These are phyloP conservation scores for Metschnikowia arizonensis DNA, from an alignment of 805 yeast genomes.

Conservation along the genomic window DNA sequence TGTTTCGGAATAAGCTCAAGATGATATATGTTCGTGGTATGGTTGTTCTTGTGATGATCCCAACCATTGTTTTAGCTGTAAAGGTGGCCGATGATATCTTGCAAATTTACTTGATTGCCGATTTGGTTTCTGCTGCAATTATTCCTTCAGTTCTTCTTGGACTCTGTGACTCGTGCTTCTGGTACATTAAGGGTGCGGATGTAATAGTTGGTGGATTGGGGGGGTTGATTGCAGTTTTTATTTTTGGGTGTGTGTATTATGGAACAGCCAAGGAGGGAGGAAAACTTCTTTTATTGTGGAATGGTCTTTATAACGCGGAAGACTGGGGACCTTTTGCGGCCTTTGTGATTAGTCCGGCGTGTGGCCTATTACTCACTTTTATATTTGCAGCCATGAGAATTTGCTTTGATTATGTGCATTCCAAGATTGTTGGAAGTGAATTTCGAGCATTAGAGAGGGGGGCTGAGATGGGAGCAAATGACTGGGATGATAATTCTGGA, in stretches of 20 bases:
- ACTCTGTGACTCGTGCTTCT: constrained; percentile 53
- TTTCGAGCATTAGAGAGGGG: constrained; percentile 47
- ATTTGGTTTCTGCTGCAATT: constrained; percentile 79
- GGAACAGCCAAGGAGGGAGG: constrained; percentile 73
- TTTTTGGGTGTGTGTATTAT: constrained; percentile 81
- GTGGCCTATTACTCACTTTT: constrained; percentile 61
- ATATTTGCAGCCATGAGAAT: constrained; percentile 50
- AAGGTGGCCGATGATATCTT: constrained; percentile 77
- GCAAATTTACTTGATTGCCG: constrained; percentile 87
- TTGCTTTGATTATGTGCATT: constrained; percentile 24
- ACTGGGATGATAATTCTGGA: too few species aligned
- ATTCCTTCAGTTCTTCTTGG: constrained; percentile 84
- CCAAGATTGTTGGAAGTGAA: constrained; percentile 33
- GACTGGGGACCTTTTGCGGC: constrained; percentile 98
- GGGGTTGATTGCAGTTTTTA: constrained; percentile 72
- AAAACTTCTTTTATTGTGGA: constrained; percentile 63
- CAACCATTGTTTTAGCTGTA: constrained; percentile 79
- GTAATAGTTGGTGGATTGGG: constrained; percentile 81
- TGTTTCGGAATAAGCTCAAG: constrained; percentile 76
- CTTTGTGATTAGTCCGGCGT: constrained; percentile 84
- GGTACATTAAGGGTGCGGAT: constrained; percentile 74
- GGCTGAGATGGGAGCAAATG: too few species aligned
- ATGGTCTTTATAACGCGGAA: constrained; percentile 68
- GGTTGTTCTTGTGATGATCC: constrained; percentile 77
- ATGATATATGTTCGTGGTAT: constrained; percentile 62